Percentiles rank a stretch among this genome's conserved stretches.
Conservation (phyloP, 768 basidiomycete genomes). For the Hysterangium stoloniferum region DNA sequence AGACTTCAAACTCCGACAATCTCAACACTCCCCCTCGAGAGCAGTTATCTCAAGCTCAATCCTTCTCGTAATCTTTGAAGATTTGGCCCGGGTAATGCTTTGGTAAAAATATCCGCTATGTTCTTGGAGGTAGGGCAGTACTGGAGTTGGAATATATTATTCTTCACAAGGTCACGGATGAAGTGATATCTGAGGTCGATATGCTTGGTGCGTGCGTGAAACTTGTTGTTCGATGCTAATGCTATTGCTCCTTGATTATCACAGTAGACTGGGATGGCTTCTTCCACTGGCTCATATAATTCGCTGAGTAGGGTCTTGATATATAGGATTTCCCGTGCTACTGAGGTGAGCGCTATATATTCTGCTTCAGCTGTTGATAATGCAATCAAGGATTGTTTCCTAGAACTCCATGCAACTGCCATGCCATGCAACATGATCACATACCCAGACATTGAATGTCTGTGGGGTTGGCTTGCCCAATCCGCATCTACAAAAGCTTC, state of each 20-base stretch:
- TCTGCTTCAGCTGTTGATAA: constrained; percentile 30
- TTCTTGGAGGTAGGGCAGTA: constrained; percentile 18
- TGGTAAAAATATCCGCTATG: constrained; percentile 27
- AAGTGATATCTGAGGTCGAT: constrained; percentile 29
- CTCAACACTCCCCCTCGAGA: too few relatives aligned
- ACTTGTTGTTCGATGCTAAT: constrained; percentile 19
- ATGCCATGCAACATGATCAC: constrained; percentile 23
- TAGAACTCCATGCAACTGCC: constrained; percentile 27
- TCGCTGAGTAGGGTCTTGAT: constrained; percentile 35
- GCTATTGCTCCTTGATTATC: constrained; percentile 28
- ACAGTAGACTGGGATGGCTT: constrained; percentile 16
- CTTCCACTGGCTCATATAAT: constrained; percentile 29
- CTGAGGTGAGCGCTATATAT: constrained; percentile 24
- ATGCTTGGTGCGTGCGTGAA: constrained; percentile 24
- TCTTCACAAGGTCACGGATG: constrained; percentile 21
- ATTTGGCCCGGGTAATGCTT: constrained; percentile 16
- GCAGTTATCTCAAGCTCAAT: too few relatives aligned
- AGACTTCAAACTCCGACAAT: too few relatives aligned
- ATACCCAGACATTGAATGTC: constrained; percentile 31
- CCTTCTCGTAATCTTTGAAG: too few relatives aligned
- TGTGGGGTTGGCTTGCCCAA: constrained; percentile 19
- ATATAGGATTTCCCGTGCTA: constrained; percentile 27
- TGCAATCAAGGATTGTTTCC: constrained; percentile 25
- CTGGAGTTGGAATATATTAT: constrained; percentile 23
- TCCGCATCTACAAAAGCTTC: constrained; percentile 18